phyloP scores from a whole-genome alignment of 1,139 yeast species.

The Taphrina wiesneri region DNA sequence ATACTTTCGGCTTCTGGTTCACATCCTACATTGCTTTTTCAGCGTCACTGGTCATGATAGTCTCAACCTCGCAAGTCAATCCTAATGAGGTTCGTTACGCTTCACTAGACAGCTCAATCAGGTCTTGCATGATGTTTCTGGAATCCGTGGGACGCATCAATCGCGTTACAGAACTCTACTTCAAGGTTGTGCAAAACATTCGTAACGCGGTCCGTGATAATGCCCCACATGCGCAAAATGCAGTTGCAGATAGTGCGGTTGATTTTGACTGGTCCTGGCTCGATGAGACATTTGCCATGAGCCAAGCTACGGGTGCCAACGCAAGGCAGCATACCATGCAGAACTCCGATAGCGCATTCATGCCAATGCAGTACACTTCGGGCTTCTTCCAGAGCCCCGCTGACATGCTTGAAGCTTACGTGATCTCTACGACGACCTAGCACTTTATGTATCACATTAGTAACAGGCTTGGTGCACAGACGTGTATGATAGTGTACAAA shows the following conservation, averaged over 20 bases:
- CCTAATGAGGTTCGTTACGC: background rate
- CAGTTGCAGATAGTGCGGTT: background rate
- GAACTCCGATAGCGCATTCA: background rate
- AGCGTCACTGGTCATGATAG: background rate
- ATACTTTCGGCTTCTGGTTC: slow-evolving; percentile 2
- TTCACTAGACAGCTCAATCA: background rate
- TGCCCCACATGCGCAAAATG: background rate
- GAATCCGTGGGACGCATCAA: slow-evolving; percentile 2
- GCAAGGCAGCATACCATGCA: background rate
- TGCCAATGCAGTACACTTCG: background rate
- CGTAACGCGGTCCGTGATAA: slow-evolving; percentile 1
- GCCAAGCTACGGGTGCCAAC: background rate
- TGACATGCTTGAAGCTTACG: background rate
- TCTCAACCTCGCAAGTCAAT: background rate
- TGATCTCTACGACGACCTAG: slow-evolving; percentile 1
- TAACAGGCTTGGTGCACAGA: background rate
- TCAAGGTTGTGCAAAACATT: background rate
- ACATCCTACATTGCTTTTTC: slow-evolving; percentile 1
- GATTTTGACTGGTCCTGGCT: slow-evolving; percentile 9
- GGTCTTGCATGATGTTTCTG: background rate
- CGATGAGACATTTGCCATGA: background rate
- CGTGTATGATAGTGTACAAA: background rate
- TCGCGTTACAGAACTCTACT: background rate
- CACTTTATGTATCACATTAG: background rate
- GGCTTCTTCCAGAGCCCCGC: slow-evolving; percentile 1